phyloP scores from a whole-genome alignment of 208 protist species.

The Acanthamoeba triangularis region DNA sequence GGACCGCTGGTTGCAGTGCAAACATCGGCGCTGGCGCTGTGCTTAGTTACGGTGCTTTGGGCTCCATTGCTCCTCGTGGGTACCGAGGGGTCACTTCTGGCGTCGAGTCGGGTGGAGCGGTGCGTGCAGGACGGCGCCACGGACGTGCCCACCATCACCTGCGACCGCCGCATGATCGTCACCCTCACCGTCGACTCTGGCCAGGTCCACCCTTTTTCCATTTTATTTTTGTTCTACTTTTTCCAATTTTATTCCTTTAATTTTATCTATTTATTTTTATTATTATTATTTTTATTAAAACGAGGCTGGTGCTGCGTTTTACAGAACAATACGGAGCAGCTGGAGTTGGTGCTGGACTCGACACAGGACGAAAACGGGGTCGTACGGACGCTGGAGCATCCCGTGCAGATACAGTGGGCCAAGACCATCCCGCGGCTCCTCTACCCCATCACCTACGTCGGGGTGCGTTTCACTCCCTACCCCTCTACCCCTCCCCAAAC shows the following conservation, averaged over 20 bases:
- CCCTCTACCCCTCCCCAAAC: no score
- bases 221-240: neutral
- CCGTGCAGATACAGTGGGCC: neutral
- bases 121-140: constrained; percentile 49
- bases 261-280: neutral
- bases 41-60: no score
- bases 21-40: no score
- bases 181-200: constrained; percentile 30
- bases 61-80: neutral
- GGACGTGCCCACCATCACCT: neutral
- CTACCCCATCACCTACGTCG: constrained; percentile 46
- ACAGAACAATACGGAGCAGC: constrained; percentile 48
- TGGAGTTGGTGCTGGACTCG: constrained; percentile 6
- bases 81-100: neutral
- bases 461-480: neutral
- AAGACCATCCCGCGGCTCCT: constrained; percentile 55
- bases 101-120: constrained; percentile 25
- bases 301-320: no score
- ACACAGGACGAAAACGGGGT: neutral
- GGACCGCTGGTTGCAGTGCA: no score
- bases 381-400: neutral
- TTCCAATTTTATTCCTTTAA: neutral
- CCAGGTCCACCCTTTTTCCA: neutral
- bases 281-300: no score
- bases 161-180: constrained; percentile 7